phyloP scores from a whole-genome alignment of 345 rosid species.

The Alliaria petiolata region DNA sequence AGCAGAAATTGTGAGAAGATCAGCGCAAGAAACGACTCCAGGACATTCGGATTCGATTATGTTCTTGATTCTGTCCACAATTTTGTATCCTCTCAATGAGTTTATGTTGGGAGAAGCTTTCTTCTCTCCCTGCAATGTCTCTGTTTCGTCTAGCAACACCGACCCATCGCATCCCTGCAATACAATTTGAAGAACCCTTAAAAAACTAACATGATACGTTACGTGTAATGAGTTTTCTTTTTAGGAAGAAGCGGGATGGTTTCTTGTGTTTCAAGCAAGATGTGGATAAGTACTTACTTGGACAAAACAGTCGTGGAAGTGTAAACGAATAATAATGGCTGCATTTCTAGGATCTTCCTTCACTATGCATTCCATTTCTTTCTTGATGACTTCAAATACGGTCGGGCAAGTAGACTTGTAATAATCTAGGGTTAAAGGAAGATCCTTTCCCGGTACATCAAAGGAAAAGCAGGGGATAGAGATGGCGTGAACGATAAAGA shows the following conservation, averaged over 20 bases:
- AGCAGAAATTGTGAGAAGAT: slow-evolving; percentile 82
- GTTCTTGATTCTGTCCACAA: slow-evolving; percentile 80
- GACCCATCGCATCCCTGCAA: slow-evolving; percentile 92
- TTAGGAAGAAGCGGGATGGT: neutral
- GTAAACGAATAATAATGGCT: slow-evolving; percentile 60
- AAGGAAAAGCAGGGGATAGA: slow-evolving; percentile 20
- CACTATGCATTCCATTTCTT: slow-evolving; percentile 90
- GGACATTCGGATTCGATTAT: slow-evolving; percentile 89
- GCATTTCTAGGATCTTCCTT: slow-evolving; percentile 83
- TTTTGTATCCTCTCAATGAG: slow-evolving; percentile 56
- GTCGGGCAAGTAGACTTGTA: slow-evolving; percentile 67
- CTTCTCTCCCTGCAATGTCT: slow-evolving; percentile 66
- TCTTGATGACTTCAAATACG: slow-evolving; percentile 58
- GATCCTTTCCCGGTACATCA: slow-evolving; percentile 28
- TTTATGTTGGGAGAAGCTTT: slow-evolving; percentile 53
- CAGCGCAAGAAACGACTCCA: slow-evolving; percentile 88
- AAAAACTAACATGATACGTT: neutral
- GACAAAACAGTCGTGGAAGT: slow-evolving; percentile 91
- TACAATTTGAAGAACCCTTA: neutral
- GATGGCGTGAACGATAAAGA: slow-evolving; percentile 23
- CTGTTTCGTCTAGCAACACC: slow-evolving; percentile 75
- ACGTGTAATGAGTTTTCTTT: too few relatives aligned
- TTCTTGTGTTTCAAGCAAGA: slow-evolving; percentile 5
- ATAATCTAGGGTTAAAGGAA: slow-evolving; percentile 63
- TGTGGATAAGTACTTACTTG: slow-evolving; percentile 44